Evolutionary conservation across 441 rosid species (phyloP).

Genomic region (Bocquillonia castaneifolia): DNA sequence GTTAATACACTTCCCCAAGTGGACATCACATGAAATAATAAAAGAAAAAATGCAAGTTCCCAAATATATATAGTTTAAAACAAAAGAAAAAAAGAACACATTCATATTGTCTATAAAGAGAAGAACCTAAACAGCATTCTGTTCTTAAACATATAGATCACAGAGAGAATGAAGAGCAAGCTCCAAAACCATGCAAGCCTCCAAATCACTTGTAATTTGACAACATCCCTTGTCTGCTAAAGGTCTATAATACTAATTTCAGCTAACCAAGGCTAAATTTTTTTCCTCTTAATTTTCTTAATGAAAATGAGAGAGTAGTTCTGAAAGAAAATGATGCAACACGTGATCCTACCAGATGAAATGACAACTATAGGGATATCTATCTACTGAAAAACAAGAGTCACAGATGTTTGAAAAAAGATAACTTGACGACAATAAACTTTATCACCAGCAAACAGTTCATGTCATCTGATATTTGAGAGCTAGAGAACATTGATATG

Average conservation of each 20-base stretch:
- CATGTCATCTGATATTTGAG: not conserved
- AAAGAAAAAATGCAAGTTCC: not conserved
- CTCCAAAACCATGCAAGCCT: slow-evolving; percentile 1
- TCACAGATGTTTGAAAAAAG: not conserved
- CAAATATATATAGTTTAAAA: not conserved
- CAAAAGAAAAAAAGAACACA: not conserved
- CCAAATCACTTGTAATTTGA: not conserved
- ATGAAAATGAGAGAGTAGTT: not conserved
- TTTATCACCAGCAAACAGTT: not conserved
- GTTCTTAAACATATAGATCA: not conserved
- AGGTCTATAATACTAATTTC: not conserved
- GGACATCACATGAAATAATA: not conserved
- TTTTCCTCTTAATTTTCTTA: not conserved
- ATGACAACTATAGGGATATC: not conserved
- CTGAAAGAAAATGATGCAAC: not conserved
- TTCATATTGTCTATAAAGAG: not conserved
- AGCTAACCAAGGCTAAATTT: not conserved
- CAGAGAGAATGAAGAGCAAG: not conserved
- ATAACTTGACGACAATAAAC: not conserved
- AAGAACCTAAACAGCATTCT: not conserved
- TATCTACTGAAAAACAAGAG: not conserved
- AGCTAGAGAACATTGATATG: not conserved
- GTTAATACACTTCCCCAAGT: not conserved
- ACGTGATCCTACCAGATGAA: not conserved
- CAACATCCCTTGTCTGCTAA: not conserved